Conservation (phyloP, 768 basidiomycete species). For the Lactarius psammicola region DNA sequence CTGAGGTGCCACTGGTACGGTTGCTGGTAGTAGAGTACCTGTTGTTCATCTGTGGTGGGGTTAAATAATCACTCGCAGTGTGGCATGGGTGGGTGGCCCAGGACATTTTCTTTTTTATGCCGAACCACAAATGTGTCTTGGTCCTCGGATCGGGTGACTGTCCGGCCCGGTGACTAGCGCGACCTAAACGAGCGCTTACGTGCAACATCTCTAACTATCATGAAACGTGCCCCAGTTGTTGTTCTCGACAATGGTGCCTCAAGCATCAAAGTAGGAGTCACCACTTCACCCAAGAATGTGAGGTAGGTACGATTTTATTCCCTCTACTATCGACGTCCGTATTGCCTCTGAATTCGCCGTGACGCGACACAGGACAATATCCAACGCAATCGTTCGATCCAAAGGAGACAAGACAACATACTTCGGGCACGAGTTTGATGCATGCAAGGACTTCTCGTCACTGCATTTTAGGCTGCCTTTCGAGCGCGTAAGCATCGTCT, state of each 20-base stretch:
- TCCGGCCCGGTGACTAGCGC: background rate
- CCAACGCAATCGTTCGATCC: constrained; percentile 82
- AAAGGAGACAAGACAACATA: constrained; percentile 82
- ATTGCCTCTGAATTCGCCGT: constrained; percentile 1
- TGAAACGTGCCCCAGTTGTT: constrained; percentile 42
- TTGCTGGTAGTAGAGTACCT: background rate
- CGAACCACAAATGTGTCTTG: background rate
- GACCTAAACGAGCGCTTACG: background rate
- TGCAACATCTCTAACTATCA: background rate
- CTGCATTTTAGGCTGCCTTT: constrained; percentile 82
- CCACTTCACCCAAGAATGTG: constrained; percentile 34
- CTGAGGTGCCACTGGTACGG: background rate
- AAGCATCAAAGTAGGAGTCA: constrained; percentile 72
- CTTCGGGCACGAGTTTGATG: constrained; percentile 79
- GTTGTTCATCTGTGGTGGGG: background rate
- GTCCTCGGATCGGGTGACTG: too few species aligned
- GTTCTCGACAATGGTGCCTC: constrained; percentile 88
- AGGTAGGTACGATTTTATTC: constrained; percentile 31
- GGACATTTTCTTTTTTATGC: background rate
- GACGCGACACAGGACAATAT: constrained; percentile 52
- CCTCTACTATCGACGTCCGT: background rate
- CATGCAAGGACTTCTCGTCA: constrained; percentile 76
- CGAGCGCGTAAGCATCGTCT: constrained; percentile 64
- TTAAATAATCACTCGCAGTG: background rate
- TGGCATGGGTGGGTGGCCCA: background rate